Evolutionary conservation across 352 stramenopile species (phyloP).

Genomic region (Thraustotheca clavata): DNA sequence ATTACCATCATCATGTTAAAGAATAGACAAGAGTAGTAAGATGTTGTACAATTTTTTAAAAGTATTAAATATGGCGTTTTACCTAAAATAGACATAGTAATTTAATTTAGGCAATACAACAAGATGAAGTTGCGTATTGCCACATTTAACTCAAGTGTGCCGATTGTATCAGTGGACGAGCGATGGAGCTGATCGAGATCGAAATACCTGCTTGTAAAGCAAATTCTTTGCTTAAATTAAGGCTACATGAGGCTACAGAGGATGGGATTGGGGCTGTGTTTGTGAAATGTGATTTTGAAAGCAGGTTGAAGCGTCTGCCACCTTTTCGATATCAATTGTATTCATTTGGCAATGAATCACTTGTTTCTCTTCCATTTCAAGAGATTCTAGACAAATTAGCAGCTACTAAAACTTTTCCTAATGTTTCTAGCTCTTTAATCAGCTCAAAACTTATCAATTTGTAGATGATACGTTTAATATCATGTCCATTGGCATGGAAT

Average conservation of each 20-base stretch:
- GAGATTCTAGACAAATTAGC: background rate
- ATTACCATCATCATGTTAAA: too few relatives aligned
- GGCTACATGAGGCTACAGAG: background rate
- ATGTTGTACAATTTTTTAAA: too few relatives aligned
- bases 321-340: conserved; percentile 13
- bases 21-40: too few relatives aligned
- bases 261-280: conserved; percentile 3
- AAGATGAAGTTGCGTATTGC: too few relatives aligned
- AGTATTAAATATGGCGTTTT: too few relatives aligned
- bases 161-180: too few relatives aligned
- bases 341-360: background rate
- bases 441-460: background rate
- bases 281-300: background rate
- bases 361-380: background rate
- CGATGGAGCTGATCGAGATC: conserved; percentile 10
- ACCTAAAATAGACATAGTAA: too few relatives aligned
- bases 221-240: too few relatives aligned
- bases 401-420: background rate
- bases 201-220: too few relatives aligned
- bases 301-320: background rate
- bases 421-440: background rate
- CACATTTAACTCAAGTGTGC: too few relatives aligned
- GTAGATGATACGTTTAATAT: background rate
- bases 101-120: too few relatives aligned
- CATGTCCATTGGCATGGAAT: background rate